phyloP scores from a whole-genome alignment of 768 basidiomycete species.

The Leccinum ochraceum region DNA sequence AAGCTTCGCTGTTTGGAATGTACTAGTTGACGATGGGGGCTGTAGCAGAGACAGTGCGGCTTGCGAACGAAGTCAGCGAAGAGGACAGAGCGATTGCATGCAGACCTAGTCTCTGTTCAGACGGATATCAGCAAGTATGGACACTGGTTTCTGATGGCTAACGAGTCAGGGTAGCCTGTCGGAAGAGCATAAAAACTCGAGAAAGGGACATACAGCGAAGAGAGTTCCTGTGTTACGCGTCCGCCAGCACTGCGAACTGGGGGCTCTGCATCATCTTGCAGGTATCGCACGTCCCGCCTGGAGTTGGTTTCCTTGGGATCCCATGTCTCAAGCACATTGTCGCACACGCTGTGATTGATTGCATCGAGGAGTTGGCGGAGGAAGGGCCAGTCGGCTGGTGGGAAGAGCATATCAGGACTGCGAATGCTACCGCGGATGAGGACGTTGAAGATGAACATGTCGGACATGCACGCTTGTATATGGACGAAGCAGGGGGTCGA shows the following conservation, averaged over 20 bases:
- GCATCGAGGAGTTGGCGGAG: constrained; percentile 47
- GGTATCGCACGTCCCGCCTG: constrained; percentile 39
- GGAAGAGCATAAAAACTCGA: too few species aligned
- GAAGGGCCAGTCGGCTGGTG: constrained; percentile 57
- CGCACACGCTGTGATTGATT: constrained; percentile 55
- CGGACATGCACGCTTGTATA: too few species aligned
- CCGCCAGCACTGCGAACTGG: too few species aligned
- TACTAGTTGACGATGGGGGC: constrained; percentile 62
- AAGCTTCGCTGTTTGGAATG: constrained; percentile 71
- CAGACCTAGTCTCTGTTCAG: constrained; percentile 62
- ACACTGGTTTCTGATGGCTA: constrained; percentile 57
- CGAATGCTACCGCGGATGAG: constrained; percentile 63
- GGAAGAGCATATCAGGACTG: constrained; percentile 63
- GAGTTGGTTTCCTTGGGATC: constrained; percentile 32
- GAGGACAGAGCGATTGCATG: constrained; percentile 8
- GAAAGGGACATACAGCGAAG: too few species aligned
- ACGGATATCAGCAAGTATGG: constrained; percentile 70
- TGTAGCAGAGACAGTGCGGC: too few species aligned
- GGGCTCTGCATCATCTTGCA: not conserved
- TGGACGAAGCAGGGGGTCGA: too few species aligned
- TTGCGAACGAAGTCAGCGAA: constrained; percentile 37
- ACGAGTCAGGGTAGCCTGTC: too few species aligned
- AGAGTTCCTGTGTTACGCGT: too few species aligned
- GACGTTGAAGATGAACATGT: too few species aligned
- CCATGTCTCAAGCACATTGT: constrained; percentile 58